Evolutionary conservation across 2,329 filamentous ascomycete genomes (phyloP).

Genomic region (Diaporthe citri): DNA sequence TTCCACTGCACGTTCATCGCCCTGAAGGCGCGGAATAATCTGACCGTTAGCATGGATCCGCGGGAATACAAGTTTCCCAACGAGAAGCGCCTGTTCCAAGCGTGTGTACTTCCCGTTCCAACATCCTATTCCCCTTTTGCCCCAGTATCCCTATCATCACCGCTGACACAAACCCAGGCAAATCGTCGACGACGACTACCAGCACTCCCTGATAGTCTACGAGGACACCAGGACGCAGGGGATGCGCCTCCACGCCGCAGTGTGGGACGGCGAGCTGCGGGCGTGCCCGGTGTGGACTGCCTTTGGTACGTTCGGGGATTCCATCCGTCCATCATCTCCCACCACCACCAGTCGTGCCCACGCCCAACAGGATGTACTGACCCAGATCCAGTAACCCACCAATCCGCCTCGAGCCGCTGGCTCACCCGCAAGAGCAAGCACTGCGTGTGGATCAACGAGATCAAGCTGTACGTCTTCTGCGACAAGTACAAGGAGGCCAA

Average conservation of each 20-base stretch:
- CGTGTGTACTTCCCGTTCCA: slow-evolving; percentile 56
- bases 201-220: slow-evolving; percentile 67
- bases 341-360: neutral
- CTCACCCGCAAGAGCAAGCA: slow-evolving; percentile 61
- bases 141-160: too few relatives aligned
- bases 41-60: slow-evolving; percentile 58
- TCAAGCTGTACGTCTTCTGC: slow-evolving; percentile 72
- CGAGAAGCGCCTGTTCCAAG: slow-evolving; percentile 68
- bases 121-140: too few relatives aligned
- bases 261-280: slow-evolving; percentile 66
- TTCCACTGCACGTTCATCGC: slow-evolving; percentile 70
- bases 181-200: slow-evolving; percentile 67
- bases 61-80: slow-evolving; percentile 60
- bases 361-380: neutral
- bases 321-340: neutral
- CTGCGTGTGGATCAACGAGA: slow-evolving; percentile 64
- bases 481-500: slow-evolving; percentile 65
- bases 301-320: slow-evolving; percentile 60
- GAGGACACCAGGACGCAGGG: slow-evolving; percentile 62
- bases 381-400: slow-evolving; percentile 59
- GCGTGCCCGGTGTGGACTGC: slow-evolving; percentile 74
- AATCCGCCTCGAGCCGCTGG: slow-evolving; percentile 63
- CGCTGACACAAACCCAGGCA: slow-evolving; percentile 53
- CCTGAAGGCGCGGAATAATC: slow-evolving; percentile 64
- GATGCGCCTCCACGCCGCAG: slow-evolving; percentile 67